Evolutionary conservation across 805 yeast species (phyloP), one percentile per base, ranked within the genome.

Genomic region (Nadsonia fulvescens): DNA sequence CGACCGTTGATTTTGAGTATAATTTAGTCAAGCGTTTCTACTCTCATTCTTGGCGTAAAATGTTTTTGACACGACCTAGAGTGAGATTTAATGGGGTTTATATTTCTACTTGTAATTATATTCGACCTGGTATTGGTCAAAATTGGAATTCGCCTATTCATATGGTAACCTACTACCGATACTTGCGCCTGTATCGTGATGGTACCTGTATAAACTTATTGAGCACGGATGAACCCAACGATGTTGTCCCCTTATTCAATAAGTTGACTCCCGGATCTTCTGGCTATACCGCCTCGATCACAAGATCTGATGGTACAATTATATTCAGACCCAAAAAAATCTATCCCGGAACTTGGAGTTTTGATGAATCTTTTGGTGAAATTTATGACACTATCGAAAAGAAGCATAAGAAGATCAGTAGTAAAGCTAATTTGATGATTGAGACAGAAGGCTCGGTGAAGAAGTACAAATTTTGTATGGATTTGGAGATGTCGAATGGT

Each of bases 141-240:
- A 61, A 76, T 5, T 69, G 89, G 74, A 49, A 61, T 22, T 67
- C 68, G 33, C 94, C 94, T 2, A 66, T 77, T 12, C 68, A 78
- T 37, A 68, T 81, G 44, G 76, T 86, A 20, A 78, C 94, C 0
- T 86, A 86, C 43, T 86, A 79, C 44, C 55, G 98, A 35, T 89
- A 82, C 46, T 49, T 73, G 18, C 57, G 95, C 34, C 82, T 86
- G 42, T 76, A 61, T 44, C 71, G 72, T 0, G 75, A 76, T 41
- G 95, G 96, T 0, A 53, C 63, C 1, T 74, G 79, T 32, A 51
- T 77, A 22, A 66, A 75, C 42, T 58, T 77, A 15, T 58, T 79
- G 14, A 66, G 91, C 0, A 63, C 74, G 3, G 58, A 67, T 29
- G 86, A 77, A 39, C 96, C 96, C 0, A 44, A 48, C 2, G 46